Evolutionary conservation across 345 rosid species (phyloP).

Genomic region (Eucalyptus cloeziana): DNA sequence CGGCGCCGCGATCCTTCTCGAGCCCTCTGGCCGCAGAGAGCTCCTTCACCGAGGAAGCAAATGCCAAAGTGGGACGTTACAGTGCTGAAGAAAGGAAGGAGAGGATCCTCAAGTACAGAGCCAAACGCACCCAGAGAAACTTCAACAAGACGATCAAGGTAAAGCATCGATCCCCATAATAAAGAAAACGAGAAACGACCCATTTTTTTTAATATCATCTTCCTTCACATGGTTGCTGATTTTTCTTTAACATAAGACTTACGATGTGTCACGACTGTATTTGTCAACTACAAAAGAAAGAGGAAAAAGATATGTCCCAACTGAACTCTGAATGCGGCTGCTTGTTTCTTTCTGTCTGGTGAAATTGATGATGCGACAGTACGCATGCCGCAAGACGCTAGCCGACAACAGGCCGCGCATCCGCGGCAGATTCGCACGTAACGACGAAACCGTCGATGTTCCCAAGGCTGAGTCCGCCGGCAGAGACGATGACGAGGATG

Average conservation of each 20-base stretch:
- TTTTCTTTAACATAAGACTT: not conserved
- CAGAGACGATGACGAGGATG: constrained; percentile 60
- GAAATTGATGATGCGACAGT: constrained; percentile 8
- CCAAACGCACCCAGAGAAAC: constrained; percentile 82
- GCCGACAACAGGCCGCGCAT: constrained; percentile 91
- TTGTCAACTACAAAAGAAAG: not conserved
- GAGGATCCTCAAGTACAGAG: constrained; percentile 82
- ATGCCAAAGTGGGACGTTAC: constrained; percentile 66
- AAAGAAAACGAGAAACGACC: not conserved
- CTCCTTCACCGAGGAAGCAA: constrained; percentile 37
- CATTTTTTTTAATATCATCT: not conserved
- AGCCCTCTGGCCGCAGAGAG: constrained; percentile 2
- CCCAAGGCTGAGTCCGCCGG: constrained; percentile 36
- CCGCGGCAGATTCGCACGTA: constrained; percentile 97
- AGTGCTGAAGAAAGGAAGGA: constrained; percentile 83
- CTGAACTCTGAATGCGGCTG: not conserved
- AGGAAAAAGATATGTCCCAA: not conserved
- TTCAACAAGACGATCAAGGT: constrained; percentile 95
- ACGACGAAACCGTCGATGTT: constrained; percentile 56
- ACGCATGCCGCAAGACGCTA: constrained; percentile 89
- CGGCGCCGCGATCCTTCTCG: not conserved
- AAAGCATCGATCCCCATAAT: not conserved
- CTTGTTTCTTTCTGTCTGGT: not conserved
- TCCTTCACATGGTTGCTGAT: not conserved
- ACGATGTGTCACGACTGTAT: not conserved